Base-by-base conservation (phyloP, 805 yeast species). In the Candida awuae region DNA sequence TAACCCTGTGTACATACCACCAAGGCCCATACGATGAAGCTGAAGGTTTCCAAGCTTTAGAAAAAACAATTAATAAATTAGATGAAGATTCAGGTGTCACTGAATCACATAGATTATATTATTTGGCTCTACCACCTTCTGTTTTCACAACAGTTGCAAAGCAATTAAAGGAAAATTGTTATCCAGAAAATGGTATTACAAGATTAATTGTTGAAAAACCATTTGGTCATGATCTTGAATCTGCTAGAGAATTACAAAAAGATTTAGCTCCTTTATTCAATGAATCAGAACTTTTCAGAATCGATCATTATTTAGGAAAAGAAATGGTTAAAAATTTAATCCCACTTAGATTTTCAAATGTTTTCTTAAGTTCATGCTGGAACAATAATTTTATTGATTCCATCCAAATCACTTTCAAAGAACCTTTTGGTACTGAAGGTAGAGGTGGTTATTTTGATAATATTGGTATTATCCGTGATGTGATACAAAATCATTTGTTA, bases 341-440 rank as follows among this genome's bases (percentile, higher is more conserved):
- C 43, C 86, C 87, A 26, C 68, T 88, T 54, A 77, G 98, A 57
- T 92, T 92, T 56, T 95, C 94, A 51, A 92, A 92, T 66, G 80
- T 80, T 57, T 75, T 90, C 61, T 70, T 92, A 56, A 75, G 75
- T 55, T 85, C 94, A n/a, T 75, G 83, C 40, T 92, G 97, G 97
- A 81, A 83, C 67, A 79, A 71, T 58, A 73, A 83, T 47, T 81
- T 74, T 62, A 77, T 92, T 55, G 71, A 77, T 46, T 75, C 80
- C 29, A 79, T 92, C 46, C 96, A 90, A 68, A 78, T 92, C 50
- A 75, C 90, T 12, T 90, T 92, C 71, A 92, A 92, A 68, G 98
- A 92, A 67, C 85, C 92, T n/a, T 92, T 92, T 53, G 98, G 98
- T 40, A 92, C 98, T 29, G 96, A 92, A 66, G 98, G 98, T 41